Base-by-base conservation (phyloP, 108 stramenopile genomes). In the Pseudonitzschia delicatissima region DNA sequence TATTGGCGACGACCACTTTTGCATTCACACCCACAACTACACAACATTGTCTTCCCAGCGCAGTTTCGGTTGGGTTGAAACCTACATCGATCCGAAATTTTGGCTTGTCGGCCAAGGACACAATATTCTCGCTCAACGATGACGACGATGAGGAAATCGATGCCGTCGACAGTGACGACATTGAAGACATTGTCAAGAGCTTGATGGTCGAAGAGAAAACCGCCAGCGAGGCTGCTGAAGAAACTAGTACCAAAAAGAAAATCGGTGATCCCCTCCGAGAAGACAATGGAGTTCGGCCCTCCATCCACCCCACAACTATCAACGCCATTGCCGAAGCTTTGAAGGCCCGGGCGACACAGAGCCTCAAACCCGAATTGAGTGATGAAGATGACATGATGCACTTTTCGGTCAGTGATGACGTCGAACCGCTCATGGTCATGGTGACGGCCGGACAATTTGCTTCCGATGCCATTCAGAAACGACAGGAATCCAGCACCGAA, bases 301-400 rank as follows among this genome's bases (percentile, higher is more conserved):
- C 92, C 15, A 71, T 94, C 17, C 86, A 94, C 65, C 92, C 92
- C 11, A 77, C 79, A n/a, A 82, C 82, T 4, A 94, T 94, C 73
- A 94, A 94, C 52, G 84, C 87, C 4, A 66, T 94, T 21, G 58
- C 89, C 35, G 86, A 89, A 29, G 86, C 86, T 9, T 62, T 94
- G n/a, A 72, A 77, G 35, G 20, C 79, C 20, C 73, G 90, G 20
- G 68, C 76, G 20, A 18, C 15, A 17, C 53, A 55, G 32, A 55
- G 29, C 32, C 0, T 17, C 15, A 58, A 74, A 9, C 40, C 33
- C 26, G 64, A 77, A 59, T 15, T 66, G 57, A 51, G 6, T 21
- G 18, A 72, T 20, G 50, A 51, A 32, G 60, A 18, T 21, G 35
- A 45, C 32, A 42, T n/a, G 48, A 49, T 34, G 49, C 9, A 21